Conservation (phyloP, 1,284 basidiomycete genomes). For the Agroathelia rolfsii region DNA sequence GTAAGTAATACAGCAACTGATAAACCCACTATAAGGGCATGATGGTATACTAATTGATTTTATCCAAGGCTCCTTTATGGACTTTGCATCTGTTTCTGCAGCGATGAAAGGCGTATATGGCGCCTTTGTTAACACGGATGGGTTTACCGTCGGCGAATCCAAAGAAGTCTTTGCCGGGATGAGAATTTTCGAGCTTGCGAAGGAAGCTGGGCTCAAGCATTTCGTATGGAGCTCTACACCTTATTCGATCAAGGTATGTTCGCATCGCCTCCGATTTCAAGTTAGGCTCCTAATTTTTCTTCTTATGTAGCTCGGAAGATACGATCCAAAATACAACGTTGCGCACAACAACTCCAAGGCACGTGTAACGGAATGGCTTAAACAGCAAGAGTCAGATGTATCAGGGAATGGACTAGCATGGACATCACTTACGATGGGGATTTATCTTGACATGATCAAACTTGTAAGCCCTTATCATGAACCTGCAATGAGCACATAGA, state of each 20-base stretch:
- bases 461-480: conserved; percentile 7
- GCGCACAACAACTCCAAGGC: conserved; percentile 19
- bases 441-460: conserved; percentile 18
- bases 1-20: conserved; percentile 16
- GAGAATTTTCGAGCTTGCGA: conserved; percentile 29
- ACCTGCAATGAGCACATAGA: too few species aligned
- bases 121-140: conserved; percentile 26
- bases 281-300: conserved; percentile 1
- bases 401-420: conserved; percentile 13
- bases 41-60: neutral
- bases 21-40: neutral
- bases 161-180: conserved; percentile 25
- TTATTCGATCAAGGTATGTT: conserved; percentile 23
- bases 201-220: conserved; percentile 23
- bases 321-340: conserved; percentile 15
- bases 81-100: conserved; percentile 16
- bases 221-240: conserved; percentile 30
- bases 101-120: conserved; percentile 26
- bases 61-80: conserved; percentile 17
- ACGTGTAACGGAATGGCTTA: conserved; percentile 15
- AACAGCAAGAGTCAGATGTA: conserved; percentile 13
- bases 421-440: conserved; percentile 14
- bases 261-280: too few species aligned
- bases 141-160: conserved; percentile 25
- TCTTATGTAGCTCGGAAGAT: conserved; percentile 18